Percentiles rank a stretch among this genome's conserved stretches.
phyloP scores from a whole-genome alignment of 2,329 filamentous ascomycete genomes.

The Ophiostoma ulmi region DNA sequence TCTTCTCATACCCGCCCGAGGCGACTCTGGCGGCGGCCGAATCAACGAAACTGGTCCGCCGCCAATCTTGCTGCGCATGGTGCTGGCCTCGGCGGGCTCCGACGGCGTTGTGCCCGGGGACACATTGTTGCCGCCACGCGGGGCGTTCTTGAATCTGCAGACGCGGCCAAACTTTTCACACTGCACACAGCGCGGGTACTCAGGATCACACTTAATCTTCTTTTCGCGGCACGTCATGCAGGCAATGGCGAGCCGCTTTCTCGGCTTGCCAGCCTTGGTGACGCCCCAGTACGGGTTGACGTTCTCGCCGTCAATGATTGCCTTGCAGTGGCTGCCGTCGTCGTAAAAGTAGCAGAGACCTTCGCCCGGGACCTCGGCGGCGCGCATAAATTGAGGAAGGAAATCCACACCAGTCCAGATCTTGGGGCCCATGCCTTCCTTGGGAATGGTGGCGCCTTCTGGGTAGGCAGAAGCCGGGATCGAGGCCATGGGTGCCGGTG shows the following conservation, averaged over 20 bases:
- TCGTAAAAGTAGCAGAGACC: constrained; percentile 82
- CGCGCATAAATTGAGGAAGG: constrained; percentile 58
- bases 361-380: constrained; percentile 67
- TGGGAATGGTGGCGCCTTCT: constrained; percentile 40
- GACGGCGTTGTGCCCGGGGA: constrained; percentile 50
- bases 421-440: constrained; percentile 60
- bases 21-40: constrained; percentile 35
- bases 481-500: not conserved
- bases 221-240: constrained; percentile 91
- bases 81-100: constrained; percentile 40
- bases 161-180: constrained; percentile 85
- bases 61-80: constrained; percentile 38
- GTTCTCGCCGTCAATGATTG: constrained; percentile 74
- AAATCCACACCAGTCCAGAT: constrained; percentile 66
- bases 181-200: constrained; percentile 79
- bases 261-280: constrained; percentile 88
- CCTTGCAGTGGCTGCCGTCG: constrained; percentile 76
- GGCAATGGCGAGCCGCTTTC: constrained; percentile 86
- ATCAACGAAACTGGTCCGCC: constrained; percentile 32
- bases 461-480: constrained; percentile 37
- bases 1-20: constrained; percentile 24
- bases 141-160: constrained; percentile 81
- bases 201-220: constrained; percentile 95
- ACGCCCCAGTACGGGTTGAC: constrained; percentile 92
- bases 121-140: constrained; percentile 54